Base-by-base conservation (phyloP, 257 asterid species). In the Galeopsis tetrahit region DNA sequence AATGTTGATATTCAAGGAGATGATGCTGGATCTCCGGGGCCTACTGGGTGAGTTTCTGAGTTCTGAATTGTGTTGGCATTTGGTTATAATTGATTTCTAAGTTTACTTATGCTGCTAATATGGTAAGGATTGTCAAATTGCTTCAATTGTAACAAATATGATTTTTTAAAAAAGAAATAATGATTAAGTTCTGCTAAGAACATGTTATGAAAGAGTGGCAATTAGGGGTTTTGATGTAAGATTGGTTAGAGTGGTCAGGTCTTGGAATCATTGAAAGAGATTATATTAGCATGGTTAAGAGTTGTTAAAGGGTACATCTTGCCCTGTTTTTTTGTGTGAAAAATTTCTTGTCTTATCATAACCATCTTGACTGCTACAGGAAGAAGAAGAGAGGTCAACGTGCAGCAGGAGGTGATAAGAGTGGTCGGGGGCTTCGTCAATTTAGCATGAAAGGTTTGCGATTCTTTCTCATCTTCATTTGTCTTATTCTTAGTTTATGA, bases 391-490 rank as follows among this genome's bases (percentile, higher is more conserved):
- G 97, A 86, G 93, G 88, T 72, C 97, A 87, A 63, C 91, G 92
- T 35, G 91, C 89, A 40, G 84, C 81, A 21, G 87, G 83, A 68
- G 97, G 93, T 63, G 97, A 89, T 82, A 91, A 89, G 84, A 78
- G 82, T 81, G 97, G 93, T 68, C 88, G 97, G 75, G 97, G 97
- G 66, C 97, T 91, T 35, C 96, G 96, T 58, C 95, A 89, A 75
- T 91, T 89, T 85, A 91, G 97, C 90, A 86, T 91, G 96, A 91
- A 91, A 90, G 97, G 97, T 91, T 66, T 59, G 75, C 70, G 69
- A 60, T 72, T 68, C 42, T 78, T 68, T 64, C 58, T 77, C 46
- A 6, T 44, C 40, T 76, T 43, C 28, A 21, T 21, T 21, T 21
- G 33, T 63, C 46, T 58, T 13, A 43, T 72, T 32, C 33, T 49